phyloP scores from a whole-genome alignment of 2,329 filamentous ascomycete species.

The Albifimbria verrucaria region DNA sequence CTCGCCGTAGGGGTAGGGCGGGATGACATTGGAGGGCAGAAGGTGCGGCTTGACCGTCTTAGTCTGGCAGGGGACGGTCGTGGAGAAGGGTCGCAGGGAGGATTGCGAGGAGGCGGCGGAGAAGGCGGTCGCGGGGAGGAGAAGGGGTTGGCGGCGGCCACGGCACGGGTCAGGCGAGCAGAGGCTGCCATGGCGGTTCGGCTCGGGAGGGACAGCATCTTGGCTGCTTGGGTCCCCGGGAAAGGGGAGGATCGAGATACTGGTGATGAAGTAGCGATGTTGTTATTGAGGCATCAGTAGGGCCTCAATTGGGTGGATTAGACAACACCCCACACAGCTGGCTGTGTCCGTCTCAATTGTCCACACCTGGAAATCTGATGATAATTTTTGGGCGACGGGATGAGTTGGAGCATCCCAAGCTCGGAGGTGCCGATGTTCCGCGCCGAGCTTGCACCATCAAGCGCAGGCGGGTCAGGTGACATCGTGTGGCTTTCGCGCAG shows the following conservation, averaged over 20 bases:
- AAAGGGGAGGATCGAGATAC: not conserved
- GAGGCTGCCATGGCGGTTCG: not conserved
- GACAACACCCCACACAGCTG: not conserved
- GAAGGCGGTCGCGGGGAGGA: conserved; percentile 14
- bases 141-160: conserved; percentile 4
- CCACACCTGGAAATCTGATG: not conserved
- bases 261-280: not conserved
- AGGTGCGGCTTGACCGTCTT: conserved; percentile 41
- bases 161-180: not conserved
- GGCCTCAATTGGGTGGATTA: conserved; percentile 12
- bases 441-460: conserved; percentile 6
- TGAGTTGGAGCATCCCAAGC: not conserved
- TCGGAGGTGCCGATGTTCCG: conserved; percentile 19
- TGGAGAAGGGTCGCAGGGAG: conserved; percentile 30
- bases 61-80: conserved; percentile 27
- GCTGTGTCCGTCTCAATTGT: too few relatives aligned
- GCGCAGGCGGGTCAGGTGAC: conserved; percentile 26
- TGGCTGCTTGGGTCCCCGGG: not conserved
- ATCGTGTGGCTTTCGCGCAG: conserved; percentile 27
- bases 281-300: conserved; percentile 15
- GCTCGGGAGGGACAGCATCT: not conserved
- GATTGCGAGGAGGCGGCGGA: conserved; percentile 11
- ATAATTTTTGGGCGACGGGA: not conserved
- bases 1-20: conserved; percentile 70
- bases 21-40: conserved; percentile 49